phyloP scores from a whole-genome alignment of 176 grass and related monocot genomes.

The Hyparrhenia diplandra region DNA sequence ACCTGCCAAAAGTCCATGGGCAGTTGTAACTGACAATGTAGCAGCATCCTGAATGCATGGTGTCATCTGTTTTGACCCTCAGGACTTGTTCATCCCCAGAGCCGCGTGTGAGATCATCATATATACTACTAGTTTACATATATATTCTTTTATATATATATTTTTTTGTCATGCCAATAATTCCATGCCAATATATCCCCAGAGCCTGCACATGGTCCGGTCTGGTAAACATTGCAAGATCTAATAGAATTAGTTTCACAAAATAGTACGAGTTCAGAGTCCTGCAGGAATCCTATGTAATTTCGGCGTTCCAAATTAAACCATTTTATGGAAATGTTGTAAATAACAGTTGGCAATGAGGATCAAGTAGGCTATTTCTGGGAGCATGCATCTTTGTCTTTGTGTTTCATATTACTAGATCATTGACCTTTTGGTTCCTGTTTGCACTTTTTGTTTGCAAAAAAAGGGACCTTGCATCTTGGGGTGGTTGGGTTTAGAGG shows the following conservation, averaged over 20 bases:
- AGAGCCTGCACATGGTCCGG: not conserved
- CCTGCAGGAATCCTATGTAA: not conserved
- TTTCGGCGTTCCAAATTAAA: not conserved
- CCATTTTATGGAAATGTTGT: not conserved
- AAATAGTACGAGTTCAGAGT: not conserved
- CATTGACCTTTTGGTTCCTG: constrained; percentile 29
- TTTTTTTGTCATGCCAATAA: not conserved
- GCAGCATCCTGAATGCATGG: constrained; percentile 32
- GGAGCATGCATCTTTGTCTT: constrained; percentile 24
- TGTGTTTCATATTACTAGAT: constrained; percentile 21
- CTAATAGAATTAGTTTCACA: not conserved
- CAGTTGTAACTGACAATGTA: constrained; percentile 68
- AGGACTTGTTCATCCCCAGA: not conserved
- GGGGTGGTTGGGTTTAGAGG: constrained; percentile 51
- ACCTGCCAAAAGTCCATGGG: constrained; percentile 73
- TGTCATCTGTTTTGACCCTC: constrained; percentile 60
- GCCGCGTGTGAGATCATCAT: constrained; percentile 13
- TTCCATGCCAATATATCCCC: not conserved
- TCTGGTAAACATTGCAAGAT: not conserved
- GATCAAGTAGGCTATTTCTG: constrained; percentile 23
- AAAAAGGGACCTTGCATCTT: constrained; percentile 24
- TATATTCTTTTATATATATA: not conserved
- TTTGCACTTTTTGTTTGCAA: constrained; percentile 26
- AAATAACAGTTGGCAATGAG: not conserved
- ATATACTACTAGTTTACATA: not conserved